Evolutionary conservation across 805 yeast genomes (phyloP).

Genomic region (Priceomyces fermenticarens): DNA sequence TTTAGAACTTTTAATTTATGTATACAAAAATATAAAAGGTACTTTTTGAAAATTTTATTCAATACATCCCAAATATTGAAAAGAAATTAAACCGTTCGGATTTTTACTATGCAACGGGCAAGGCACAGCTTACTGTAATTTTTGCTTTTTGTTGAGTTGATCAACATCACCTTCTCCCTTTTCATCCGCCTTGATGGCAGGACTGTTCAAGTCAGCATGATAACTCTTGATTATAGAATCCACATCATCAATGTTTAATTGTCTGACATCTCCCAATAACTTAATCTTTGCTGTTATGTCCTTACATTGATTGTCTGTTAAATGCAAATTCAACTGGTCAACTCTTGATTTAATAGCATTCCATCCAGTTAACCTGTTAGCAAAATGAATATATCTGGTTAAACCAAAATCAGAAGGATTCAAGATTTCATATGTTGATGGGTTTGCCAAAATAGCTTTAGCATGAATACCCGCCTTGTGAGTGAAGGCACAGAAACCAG

Average conservation of each 20-base stretch:
- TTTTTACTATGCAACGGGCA: slow-evolving; percentile 1
- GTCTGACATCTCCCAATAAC: slow-evolving; percentile 58
- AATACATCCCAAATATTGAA: too few species aligned
- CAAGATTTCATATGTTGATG: slow-evolving; percentile 60
- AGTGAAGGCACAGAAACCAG: slow-evolving; percentile 64
- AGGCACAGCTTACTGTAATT: slow-evolving; percentile 9
- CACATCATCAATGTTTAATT: slow-evolving; percentile 57
- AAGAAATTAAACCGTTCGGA: neutral
- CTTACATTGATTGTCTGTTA: slow-evolving; percentile 57
- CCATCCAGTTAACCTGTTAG: slow-evolving; percentile 62
- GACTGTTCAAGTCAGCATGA: slow-evolving; percentile 43
- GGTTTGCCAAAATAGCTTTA: slow-evolving; percentile 60
- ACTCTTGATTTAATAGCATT: slow-evolving; percentile 61
- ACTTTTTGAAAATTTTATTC: too few species aligned
- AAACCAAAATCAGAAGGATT: slow-evolving; percentile 58
- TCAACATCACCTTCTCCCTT: slow-evolving; percentile 24
- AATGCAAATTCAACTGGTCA: slow-evolving; percentile 54
- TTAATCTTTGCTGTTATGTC: slow-evolving; percentile 54
- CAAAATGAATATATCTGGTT: slow-evolving; percentile 60
- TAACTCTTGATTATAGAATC: slow-evolving; percentile 57
- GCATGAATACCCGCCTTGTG: slow-evolving; percentile 67
- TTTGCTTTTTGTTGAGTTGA: slow-evolving; percentile 32
- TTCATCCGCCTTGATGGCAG: slow-evolving; percentile 21
- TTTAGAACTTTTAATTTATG: too few species aligned
- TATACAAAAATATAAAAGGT: too few species aligned